Percentiles rank a stretch among this genome's conserved stretches.
phyloP scores from a whole-genome alignment of 805 yeast species.

The Pichia sporocuriosa region DNA sequence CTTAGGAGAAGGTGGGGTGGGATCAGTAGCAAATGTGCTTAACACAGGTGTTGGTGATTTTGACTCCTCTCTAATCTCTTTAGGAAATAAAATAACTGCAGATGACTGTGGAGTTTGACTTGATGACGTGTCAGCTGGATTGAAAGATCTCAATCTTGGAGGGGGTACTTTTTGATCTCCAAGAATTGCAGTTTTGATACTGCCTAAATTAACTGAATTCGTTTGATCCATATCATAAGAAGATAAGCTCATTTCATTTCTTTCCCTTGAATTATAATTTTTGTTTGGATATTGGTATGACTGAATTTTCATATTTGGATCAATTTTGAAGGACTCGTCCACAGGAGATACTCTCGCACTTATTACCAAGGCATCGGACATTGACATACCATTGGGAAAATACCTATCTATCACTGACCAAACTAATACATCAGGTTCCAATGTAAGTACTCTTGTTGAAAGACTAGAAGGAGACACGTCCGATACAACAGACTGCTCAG shows the following conservation, averaged over 20 bases:
- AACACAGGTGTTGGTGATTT: constrained; percentile 14
- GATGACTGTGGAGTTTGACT: constrained; percentile 23
- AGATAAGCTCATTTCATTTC: neutral
- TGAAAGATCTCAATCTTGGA: constrained; percentile 20
- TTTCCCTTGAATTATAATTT: neutral
- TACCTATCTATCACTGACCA: constrained; percentile 51
- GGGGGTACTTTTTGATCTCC: constrained; percentile 28
- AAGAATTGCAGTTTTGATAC: constrained; percentile 22
- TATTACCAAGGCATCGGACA: constrained; percentile 57
- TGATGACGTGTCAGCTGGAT: constrained; percentile 6
- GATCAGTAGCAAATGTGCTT: neutral
- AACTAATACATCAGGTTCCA: constrained; percentile 59
- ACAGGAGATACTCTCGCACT: constrained; percentile 32
- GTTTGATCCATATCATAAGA: neutral
- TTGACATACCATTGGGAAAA: constrained; percentile 62
- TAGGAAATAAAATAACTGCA: constrained; percentile 46
- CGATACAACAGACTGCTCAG: too few relatives aligned
- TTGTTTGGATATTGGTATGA: neutral
- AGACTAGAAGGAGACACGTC: too few relatives aligned
- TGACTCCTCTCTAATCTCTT: constrained; percentile 24
- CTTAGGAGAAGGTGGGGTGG: constrained; percentile 11
- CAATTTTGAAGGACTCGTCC: constrained; percentile 13
- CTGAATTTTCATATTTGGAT: neutral
- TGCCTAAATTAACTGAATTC: neutral
- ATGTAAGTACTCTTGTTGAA: neutral